A percentile compares a stretch with the other conserved stretches of the same genome.
phyloP scores from a whole-genome alignment of 257 asterid species.

The Forsythia suspensa region DNA sequence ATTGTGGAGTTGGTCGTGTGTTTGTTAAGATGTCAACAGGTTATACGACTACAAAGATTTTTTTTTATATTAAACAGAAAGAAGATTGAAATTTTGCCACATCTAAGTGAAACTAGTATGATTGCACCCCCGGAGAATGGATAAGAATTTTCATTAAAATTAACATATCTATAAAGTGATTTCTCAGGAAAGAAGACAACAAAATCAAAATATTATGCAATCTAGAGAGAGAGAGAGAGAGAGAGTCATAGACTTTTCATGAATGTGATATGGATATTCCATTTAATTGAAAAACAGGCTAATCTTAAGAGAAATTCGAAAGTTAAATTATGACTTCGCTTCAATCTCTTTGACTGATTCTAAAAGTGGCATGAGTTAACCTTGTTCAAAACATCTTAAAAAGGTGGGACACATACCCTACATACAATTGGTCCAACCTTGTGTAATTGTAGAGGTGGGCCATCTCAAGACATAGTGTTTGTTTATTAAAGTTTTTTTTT shows the following conservation, averaged over 20 bases:
- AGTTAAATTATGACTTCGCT: background rate
- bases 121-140: too few relatives aligned
- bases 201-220: too few relatives aligned
- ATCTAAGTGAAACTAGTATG: background rate
- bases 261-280: conserved; percentile 4
- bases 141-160: too few relatives aligned
- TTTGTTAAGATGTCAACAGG: background rate
- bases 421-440: too few relatives aligned
- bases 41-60: too few relatives aligned
- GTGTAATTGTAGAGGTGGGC: background rate
- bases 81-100: background rate
- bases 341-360: background rate
- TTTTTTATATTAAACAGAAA: too few relatives aligned
- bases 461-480: background rate
- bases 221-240: too few relatives aligned
- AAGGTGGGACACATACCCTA: too few relatives aligned
- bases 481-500: too few relatives aligned
- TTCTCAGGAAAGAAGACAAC: background rate
- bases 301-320: background rate
- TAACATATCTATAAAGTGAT: background rate
- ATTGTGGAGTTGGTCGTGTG: too few relatives aligned
- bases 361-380: background rate
- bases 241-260: too few relatives aligned
- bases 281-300: background rate
- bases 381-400: too few relatives aligned